Conservation (phyloP, 306 rosid genomes). For the Ormosia emarginata region DNA sequence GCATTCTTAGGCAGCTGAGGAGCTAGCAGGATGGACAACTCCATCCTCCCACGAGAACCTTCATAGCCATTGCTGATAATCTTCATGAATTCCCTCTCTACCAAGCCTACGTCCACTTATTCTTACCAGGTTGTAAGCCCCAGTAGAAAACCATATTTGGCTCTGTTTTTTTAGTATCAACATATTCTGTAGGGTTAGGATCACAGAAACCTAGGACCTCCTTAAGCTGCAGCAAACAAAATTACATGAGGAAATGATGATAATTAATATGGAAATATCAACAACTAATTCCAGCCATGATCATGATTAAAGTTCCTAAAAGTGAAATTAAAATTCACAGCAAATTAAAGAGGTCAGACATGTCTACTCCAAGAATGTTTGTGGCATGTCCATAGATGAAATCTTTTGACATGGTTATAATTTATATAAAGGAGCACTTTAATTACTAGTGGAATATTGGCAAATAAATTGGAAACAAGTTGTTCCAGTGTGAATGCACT, state of each 20-base stretch:
- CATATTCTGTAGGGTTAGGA: constrained; percentile 45
- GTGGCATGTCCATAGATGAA: background rate
- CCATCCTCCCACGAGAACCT: constrained; percentile 35
- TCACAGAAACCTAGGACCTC: constrained; percentile 44
- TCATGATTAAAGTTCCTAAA: background rate
- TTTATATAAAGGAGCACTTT: background rate
- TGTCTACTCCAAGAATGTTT: background rate
- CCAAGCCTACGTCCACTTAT: constrained; percentile 2
- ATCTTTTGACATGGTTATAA: background rate
- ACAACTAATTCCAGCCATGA: background rate
- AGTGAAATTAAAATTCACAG: background rate
- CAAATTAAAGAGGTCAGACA: too few relatives aligned
- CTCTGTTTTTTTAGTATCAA: constrained; percentile 21
- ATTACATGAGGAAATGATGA: background rate
- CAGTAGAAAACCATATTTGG: constrained; percentile 46
- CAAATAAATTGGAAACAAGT: background rate
- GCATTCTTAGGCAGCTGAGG: constrained; percentile 31
- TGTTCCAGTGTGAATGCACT: background rate
- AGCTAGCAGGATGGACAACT: constrained; percentile 20
- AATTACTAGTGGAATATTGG: background rate
- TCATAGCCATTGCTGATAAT: constrained; percentile 26
- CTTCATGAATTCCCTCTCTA: constrained; percentile 36
- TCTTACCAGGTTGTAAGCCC: constrained; percentile 28
- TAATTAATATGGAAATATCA: background rate
- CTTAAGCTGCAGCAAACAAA: constrained; percentile 34